Evolutionary conservation across 2,329 filamentous ascomycete genomes (phyloP), one percentile per base, ranked within the genome.

Genomic region (Cladophialophora chaetospira): DNA sequence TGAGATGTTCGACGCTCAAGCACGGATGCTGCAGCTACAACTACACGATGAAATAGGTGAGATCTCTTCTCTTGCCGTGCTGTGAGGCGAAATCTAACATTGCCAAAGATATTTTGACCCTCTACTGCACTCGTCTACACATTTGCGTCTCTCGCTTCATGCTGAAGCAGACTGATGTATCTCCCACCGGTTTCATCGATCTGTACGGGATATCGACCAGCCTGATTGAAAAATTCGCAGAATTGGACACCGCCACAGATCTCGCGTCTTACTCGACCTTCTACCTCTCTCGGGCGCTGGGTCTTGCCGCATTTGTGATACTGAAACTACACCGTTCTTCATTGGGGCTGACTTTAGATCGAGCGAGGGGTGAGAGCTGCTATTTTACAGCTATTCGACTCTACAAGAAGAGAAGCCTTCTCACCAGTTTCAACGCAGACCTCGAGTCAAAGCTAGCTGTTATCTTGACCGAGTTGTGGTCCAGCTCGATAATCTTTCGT

Each of bases 101-200:
- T n/a, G 5, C 6, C 4, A 21, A n/a, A 50, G 47, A 36, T 21
- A 21, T 10, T 6, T 36, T 36, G 28, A 38, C 31, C 5, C 26
- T 36, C 10, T 5, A 38, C 47, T 52, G 49, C 36, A 25, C 26
- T 4, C 49, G 49, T 28, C 23, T 52, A n/a, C 49, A 52, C 19
- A 52, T 52, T 19, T 52, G 49, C 23, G 49, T 52, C n/a, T 15
- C 15, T 44, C 49, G 49, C 5, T 52, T 52, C 49, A 26, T 26
- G 19, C 8, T 15, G 21, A 11, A 3, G 8, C 5, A 15, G 5
- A 4, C 19, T 5, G 4, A 11, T 6, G 31, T 29, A 13, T n/a
- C n/a, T 17, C 4, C 19, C 11, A 19, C 17, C 15, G 43, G 31
- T 11, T 31, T 55, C 6, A 13, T 48, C 4, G 43, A 29, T 13